Conservation (phyloP, 768 basidiomycete species). For the Leccinellum luteum region DNA sequence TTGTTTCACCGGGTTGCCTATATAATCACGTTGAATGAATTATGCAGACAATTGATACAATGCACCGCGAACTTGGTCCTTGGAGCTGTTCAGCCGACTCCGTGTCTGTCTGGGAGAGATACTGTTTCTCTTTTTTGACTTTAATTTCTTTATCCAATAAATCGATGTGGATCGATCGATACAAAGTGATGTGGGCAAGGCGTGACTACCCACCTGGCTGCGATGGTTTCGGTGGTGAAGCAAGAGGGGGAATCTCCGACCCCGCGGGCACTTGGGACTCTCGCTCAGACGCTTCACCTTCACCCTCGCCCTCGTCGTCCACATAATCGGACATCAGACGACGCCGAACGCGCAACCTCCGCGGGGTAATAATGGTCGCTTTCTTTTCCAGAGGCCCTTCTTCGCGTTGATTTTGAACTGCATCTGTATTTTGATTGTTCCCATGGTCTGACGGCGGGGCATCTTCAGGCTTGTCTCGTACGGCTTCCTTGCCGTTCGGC, state of each 20-base stretch:
- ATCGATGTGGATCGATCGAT: neutral
- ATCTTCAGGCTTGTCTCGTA: neutral
- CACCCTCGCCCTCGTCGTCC: constrained; percentile 3
- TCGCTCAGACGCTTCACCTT: constrained; percentile 2
- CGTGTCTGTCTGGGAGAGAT: neutral
- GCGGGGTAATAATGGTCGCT: neutral
- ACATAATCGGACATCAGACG: constrained; percentile 5
- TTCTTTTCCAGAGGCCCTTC: constrained; percentile 9
- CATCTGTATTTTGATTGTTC: neutral
- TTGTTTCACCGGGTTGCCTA: constrained; percentile 18
- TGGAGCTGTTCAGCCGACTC: neutral
- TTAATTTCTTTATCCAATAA: constrained; percentile 1
- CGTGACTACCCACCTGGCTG: constrained; percentile 1
- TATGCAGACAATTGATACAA: neutral
- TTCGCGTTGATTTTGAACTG: neutral
- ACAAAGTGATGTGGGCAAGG: neutral
- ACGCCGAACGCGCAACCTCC: constrained; percentile 2
- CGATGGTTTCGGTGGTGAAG: constrained; percentile 5
- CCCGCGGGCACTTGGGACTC: neutral
- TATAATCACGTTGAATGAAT: neutral
- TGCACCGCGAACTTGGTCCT: neutral
- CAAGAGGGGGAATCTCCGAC: neutral
- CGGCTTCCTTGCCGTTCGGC: neutral
- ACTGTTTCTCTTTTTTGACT: constrained; percentile 1
- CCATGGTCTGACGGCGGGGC: constrained; percentile 5